These are phyloP conservation scores for Gossypioides kirkii DNA, from an alignment of 345 rosid genomes.

Conservation along the genomic window DNA sequence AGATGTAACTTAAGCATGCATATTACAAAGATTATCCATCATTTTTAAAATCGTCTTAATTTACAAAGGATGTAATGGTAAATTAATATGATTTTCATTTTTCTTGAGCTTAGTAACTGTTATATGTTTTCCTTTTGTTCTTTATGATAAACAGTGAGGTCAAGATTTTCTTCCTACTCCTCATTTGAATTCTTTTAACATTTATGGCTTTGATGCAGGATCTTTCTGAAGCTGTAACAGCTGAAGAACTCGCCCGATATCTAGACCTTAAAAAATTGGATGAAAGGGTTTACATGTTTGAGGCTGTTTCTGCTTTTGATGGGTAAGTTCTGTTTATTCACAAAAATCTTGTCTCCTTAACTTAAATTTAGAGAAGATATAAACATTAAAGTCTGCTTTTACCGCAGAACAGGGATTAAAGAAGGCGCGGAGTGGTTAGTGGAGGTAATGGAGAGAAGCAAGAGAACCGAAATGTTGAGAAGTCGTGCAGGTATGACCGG, in stretches of 20 bases:
- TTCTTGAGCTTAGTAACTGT: background rate
- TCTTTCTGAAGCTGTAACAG: slow-evolving; percentile 76
- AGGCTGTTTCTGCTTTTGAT: slow-evolving; percentile 88
- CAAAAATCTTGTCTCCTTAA: background rate
- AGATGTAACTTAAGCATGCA: background rate
- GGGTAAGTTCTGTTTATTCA: slow-evolving; percentile 48
- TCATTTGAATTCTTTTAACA: background rate
- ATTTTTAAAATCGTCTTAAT: background rate
- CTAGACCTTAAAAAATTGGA: slow-evolving; percentile 92
- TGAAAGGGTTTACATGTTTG: slow-evolving; percentile 85
- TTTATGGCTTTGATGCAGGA: slow-evolving; percentile 47
- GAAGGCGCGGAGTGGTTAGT: slow-evolving; percentile 87
- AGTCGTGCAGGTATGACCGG: slow-evolving; percentile 51
- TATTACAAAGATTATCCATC: background rate
- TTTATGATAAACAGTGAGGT: background rate
- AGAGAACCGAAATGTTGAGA: slow-evolving; percentile 85
- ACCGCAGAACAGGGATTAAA: slow-evolving; percentile 78
- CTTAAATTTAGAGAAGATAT: background rate
- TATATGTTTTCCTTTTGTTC: background rate
- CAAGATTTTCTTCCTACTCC: background rate
- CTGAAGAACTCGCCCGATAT: slow-evolving; percentile 79
- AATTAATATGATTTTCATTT: background rate
- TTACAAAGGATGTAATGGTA: background rate
- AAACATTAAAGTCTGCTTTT: background rate
- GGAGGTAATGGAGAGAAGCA: slow-evolving; percentile 95